Base-by-base conservation (phyloP, 1,284 basidiomycete species). In the Ceratobasidium sp. region DNA sequence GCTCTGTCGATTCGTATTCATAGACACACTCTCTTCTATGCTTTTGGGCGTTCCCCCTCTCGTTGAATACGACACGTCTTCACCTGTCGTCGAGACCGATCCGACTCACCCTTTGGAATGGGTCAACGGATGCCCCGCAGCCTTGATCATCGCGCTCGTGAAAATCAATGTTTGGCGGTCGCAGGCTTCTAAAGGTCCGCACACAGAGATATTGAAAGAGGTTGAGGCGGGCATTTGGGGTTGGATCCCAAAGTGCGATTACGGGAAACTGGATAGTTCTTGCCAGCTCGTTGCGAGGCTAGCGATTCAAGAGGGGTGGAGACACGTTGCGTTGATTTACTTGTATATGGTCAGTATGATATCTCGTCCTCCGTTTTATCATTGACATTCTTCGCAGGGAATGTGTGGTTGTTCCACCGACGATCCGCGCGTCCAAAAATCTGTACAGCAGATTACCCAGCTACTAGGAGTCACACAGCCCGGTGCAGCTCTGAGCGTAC, bases 151-250 rank as follows among this genome's bases (percentile, higher is more conserved):
- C 7, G 22, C 33, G 11, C 44, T 73, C 44, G 33, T 54, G 1
- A 73, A 63, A 27, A 63, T 73, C 1, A 73, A 51, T 54, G 15
- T 54, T 9, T 73, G 71, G 71, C 24, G 60, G 27, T 44, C 60
- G 22, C 7, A 62, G n/a, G 41, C 19, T 22, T n/a, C 19, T 4
- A 9, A 6, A 15, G 33, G 14, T 17, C 2, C 6, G 41, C 11
- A 63, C 24, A 11, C 2, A 4, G 22, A 4, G 27, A 41, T 4
- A 11, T 48, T 44, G 67, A 31, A 63, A 9, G 33, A 45, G 22
- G 31, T 71, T 24, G 56, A 59, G n/a, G 45, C 24, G 11, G 56
- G 15, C 15, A 44, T 24, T 5, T 60, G 41, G 56, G 51, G 41
- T 5, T 60, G 67, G 67, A 19, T n/a, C 2, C 56, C 54, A 4